A percentile compares a stretch with the other conserved stretches of the same genome.
phyloP scores from a whole-genome alignment of 441 rosid genomes.

The Gossypium gossypioides region DNA sequence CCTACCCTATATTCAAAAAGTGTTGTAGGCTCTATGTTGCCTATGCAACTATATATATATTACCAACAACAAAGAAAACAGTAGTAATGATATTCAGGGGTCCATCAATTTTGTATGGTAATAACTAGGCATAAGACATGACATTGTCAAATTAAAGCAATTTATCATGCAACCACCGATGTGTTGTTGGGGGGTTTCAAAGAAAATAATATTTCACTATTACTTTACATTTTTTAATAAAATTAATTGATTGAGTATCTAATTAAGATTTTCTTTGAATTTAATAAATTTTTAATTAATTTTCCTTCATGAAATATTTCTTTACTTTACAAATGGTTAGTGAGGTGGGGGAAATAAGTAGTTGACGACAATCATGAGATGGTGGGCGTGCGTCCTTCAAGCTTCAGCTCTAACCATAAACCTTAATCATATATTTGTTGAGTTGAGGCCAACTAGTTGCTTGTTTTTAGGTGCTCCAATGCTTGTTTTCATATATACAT shows the following conservation, averaged over 20 bases:
- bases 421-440: neutral
- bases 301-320: neutral
- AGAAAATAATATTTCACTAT: neutral
- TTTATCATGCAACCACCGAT: conserved; percentile 11
- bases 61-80: too few species aligned
- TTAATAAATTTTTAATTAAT: neutral
- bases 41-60: neutral
- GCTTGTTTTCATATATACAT: too few species aligned
- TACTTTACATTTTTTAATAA: neutral
- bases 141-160: conserved; percentile 4
- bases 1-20: conserved; percentile 20
- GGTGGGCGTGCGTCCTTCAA: neutral
- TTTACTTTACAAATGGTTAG: conserved; percentile 15
- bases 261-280: conserved; percentile 12
- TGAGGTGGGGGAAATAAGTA: conserved; percentile 24
- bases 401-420: neutral
- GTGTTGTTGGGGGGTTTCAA: conserved; percentile 9
- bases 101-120: neutral
- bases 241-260: neutral
- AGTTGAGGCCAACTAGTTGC: neutral
- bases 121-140: neutral
- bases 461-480: too few species aligned
- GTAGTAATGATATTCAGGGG: neutral
- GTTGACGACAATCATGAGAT: conserved; percentile 21
- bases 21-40: conserved; percentile 18